Evolutionary conservation across 805 yeast species (phyloP).

Genomic region (Brettanomyces nanus): DNA sequence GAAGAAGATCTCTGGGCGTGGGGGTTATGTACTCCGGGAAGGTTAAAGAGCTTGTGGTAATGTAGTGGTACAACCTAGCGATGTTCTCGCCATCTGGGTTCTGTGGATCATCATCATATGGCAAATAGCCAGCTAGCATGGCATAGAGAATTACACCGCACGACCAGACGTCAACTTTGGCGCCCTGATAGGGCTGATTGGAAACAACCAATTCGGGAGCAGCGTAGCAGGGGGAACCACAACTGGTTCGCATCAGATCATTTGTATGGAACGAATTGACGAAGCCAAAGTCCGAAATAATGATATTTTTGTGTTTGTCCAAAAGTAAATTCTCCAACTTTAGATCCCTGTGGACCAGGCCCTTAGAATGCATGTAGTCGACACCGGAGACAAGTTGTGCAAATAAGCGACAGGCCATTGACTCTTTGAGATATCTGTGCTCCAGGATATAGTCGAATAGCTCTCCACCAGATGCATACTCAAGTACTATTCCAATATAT

Average conservation of each 20-base stretch:
- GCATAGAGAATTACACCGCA: slow-evolving; percentile 94
- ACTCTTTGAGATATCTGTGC: slow-evolving; percentile 80
- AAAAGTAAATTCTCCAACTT: slow-evolving; percentile 67
- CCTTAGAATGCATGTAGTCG: slow-evolving; percentile 76
- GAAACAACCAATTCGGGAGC: slow-evolving; percentile 95
- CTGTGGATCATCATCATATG: slow-evolving; percentile 95
- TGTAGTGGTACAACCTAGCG: slow-evolving; percentile 82
- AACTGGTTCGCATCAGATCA: slow-evolving; percentile 87
- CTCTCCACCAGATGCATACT: slow-evolving; percentile 97
- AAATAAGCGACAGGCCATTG: slow-evolving; percentile 77
- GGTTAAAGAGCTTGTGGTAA: slow-evolving; percentile 83
- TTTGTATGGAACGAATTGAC: slow-evolving; percentile 71
- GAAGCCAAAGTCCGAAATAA: slow-evolving; percentile 90
- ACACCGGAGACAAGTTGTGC: slow-evolving; percentile 94
- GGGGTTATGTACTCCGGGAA: slow-evolving; percentile 93
- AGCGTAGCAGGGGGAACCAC: slow-evolving; percentile 98
- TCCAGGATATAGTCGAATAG: slow-evolving; percentile 85
- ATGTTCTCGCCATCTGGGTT: slow-evolving; percentile 96
- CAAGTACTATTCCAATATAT: slow-evolving; percentile 92
- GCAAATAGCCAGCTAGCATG: slow-evolving; percentile 94
- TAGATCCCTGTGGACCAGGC: slow-evolving; percentile 71
- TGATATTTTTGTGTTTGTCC: slow-evolving; percentile 79
- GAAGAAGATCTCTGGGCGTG: slow-evolving; percentile 79
- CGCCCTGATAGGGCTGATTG: slow-evolving; percentile 79
- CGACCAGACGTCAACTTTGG: slow-evolving; percentile 95